Percentiles rank a stretch among this genome's conserved stretches.
Evolutionary conservation across 192 early-diverging fungal species (phyloP).

Genomic region (Dimargaris xerosporica): DNA sequence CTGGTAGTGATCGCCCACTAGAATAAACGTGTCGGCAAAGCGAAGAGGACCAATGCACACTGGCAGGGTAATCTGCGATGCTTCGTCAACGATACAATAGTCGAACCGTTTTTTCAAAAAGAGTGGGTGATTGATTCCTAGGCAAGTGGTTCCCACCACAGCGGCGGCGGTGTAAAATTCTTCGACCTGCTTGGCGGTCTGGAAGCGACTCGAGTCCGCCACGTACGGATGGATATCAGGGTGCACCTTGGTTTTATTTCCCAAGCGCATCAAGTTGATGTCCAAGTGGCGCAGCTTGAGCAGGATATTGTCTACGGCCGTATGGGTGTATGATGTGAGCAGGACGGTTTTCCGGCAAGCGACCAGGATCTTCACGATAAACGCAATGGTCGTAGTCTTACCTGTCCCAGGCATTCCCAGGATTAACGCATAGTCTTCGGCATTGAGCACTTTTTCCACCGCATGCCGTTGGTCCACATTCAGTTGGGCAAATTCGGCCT

Average conservation of each 20-base stretch:
- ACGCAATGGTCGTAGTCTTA: constrained; percentile 80
- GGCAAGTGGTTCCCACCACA: constrained; percentile 79
- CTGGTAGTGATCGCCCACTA: constrained; percentile 95
- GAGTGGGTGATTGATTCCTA: constrained; percentile 64
- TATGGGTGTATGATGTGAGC: constrained; percentile 80
- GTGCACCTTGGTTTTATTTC: constrained; percentile 45
- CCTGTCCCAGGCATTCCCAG: constrained; percentile 97
- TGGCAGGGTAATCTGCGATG: constrained; percentile 85
- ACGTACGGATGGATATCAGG: constrained; percentile 25
- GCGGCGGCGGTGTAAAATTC: constrained; percentile 36
- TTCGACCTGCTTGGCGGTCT: constrained; percentile 42
- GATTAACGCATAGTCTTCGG: constrained; percentile 76
- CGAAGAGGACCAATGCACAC: constrained; percentile 78
- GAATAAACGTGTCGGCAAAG: constrained; percentile 64
- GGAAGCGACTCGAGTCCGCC: constrained; percentile 22
- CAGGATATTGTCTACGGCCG: constrained; percentile 84
- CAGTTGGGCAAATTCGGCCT: constrained; percentile 17
- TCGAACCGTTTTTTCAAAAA: constrained; percentile 71
- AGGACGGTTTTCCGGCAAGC: constrained; percentile 56
- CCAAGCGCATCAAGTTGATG: constrained; percentile 60
- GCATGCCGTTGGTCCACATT: constrained; percentile 60
- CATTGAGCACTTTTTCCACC: constrained; percentile 52
- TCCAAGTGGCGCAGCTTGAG: constrained; percentile 53
- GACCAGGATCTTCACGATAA: constrained; percentile 55
- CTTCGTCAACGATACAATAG: constrained; percentile 94